Conservation (phyloP, 2,329 filamentous ascomycete species). For the Penicillium corylophilum region DNA sequence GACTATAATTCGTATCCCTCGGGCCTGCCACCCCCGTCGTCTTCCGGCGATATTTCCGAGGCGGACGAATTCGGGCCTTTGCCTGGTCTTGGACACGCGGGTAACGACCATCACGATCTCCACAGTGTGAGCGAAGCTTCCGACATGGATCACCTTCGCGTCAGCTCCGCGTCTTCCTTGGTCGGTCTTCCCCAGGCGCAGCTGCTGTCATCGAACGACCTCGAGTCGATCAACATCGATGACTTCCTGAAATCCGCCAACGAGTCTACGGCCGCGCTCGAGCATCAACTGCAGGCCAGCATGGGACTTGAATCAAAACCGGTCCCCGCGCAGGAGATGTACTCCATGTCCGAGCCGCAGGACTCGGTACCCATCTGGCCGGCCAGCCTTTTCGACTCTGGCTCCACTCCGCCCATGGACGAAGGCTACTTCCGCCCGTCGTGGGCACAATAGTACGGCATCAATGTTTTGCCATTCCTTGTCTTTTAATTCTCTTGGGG, state of each 20-base stretch:
- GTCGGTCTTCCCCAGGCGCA: conserved; percentile 43
- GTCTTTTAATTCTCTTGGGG: conserved; percentile 15
- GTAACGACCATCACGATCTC: conserved; percentile 37
- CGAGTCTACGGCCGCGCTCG: conserved; percentile 40
- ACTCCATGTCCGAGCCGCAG: conserved; percentile 27
- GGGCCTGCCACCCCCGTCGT: conserved; percentile 44
- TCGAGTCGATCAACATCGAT: conserved; percentile 45
- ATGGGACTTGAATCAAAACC: conserved; percentile 38
- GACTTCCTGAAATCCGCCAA: conserved; percentile 45
- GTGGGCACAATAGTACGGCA: conserved; percentile 29
- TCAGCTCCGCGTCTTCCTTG: conserved; percentile 46
- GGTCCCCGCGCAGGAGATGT: conserved; percentile 30
- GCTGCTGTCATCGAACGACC: conserved; percentile 40
- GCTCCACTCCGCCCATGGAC: conserved; percentile 28
- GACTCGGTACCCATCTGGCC: conserved; percentile 36
- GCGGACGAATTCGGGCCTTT: conserved; percentile 45
- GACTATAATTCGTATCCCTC: conserved; percentile 43
- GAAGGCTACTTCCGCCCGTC: conserved; percentile 33
- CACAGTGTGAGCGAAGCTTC: conserved; percentile 44
- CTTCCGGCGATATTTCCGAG: conserved; percentile 52
- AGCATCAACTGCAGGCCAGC: conserved; percentile 41
- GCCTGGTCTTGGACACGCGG: conserved; percentile 28
- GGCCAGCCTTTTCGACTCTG: conserved; percentile 32
- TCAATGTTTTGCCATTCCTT: conserved; percentile 9
- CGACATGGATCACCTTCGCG: conserved; percentile 41